Base-by-base conservation (phyloP, 345 rosid genomes). In the Erodium maritimum region DNA sequence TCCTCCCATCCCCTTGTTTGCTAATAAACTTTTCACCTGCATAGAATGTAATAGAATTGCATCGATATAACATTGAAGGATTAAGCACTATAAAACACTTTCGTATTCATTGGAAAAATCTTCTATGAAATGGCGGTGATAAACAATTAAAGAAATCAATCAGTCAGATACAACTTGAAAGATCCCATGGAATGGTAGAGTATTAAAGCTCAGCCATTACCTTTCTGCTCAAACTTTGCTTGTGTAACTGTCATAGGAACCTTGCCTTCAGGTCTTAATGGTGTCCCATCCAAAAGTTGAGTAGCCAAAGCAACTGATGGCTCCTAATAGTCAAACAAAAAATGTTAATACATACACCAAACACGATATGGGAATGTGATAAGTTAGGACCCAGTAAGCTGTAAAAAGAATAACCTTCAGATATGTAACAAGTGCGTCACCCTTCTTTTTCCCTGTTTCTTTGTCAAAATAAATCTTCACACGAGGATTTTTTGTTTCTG, bases 221-320 rank as follows among this genome's bases (percentile, higher is more conserved):
- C 99, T 80, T 85, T 94, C 80, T 90, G 96, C 80, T 90, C 86
- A 68, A 94, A 90, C 67, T 85, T 83, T 59, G 99, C 99, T 69
- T 21, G 77, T 64, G 78, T 78, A 57, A 90, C 99, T 0, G 95
- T 79, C 93, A 94, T 90, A 29, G 77, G 82, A 52, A 81, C 69
- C 65, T 78, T 82, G 64, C 86, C 97, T 70, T 71, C 83, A 1
- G 83, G 90, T 24, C 95, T 95, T 20, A 94, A 77, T 19, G 99
- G 85, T 65, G 90, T 65, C 59, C 96, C 99, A 61, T 90, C 99
- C 82, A 93, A 77, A 66, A 93, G 81, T 81, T 93, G 80, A 58
- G 79, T 56, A 23, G 99, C 99, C 68, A 94, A 71, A 73, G 79
- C 95, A 70, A 94, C 99, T 25, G 99, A 94, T 22, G 97, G 97